A percentile compares a stretch with the other conserved stretches of the same genome.
phyloP scores from a whole-genome alignment of 306 rosid genomes.

The Alnus rubra region DNA sequence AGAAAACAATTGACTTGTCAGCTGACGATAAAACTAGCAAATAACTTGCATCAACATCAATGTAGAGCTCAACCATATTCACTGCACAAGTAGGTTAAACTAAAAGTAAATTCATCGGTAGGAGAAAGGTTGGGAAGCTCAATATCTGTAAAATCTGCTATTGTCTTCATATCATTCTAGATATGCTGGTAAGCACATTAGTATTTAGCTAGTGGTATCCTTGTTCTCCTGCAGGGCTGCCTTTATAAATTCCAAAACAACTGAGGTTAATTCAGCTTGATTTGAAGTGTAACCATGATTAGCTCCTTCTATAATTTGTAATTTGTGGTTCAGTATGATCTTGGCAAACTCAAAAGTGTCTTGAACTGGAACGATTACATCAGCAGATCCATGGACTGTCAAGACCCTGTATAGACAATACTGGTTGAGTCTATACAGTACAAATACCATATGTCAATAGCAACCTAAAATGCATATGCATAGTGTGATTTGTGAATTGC shows the following conservation, averaged over 20 bases:
- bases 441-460: neutral
- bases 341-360: slow-evolving; percentile 71
- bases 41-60: neutral
- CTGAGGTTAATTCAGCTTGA: slow-evolving; percentile 51
- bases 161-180: neutral
- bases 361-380: slow-evolving; percentile 45
- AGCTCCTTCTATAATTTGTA: slow-evolving; percentile 62
- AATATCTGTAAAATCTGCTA: neutral
- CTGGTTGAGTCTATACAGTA: too few relatives aligned
- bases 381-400: slow-evolving; percentile 70
- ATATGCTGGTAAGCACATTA: neutral
- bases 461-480: neutral
- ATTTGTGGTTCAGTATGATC: slow-evolving; percentile 72
- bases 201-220: slow-evolving; percentile 32
- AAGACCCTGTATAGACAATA: slow-evolving; percentile 64
- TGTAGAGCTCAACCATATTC: neutral
- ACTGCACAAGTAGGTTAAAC: neutral
- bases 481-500: neutral
- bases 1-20: too few relatives aligned
- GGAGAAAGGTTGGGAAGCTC: neutral
- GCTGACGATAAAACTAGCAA: too few relatives aligned
- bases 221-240: slow-evolving; percentile 42
- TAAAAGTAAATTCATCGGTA: neutral
- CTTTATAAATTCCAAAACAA: slow-evolving; percentile 48
- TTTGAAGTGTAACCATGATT: slow-evolving; percentile 56